Conservation (phyloP, 306 rosid genomes). For the Sindora glabra region DNA sequence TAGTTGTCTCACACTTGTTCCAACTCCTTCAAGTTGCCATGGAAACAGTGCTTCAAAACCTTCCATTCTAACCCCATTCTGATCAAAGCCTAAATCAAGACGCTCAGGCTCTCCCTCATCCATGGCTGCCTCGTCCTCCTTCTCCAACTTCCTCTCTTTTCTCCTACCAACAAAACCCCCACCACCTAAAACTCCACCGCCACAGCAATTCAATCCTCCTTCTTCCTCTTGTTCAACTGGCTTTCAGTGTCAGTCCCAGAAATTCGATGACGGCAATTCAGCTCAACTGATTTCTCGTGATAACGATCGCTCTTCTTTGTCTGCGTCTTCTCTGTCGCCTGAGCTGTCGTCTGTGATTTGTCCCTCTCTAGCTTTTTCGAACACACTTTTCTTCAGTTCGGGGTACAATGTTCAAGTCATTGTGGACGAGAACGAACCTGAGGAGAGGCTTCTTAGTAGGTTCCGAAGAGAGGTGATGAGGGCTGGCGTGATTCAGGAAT, state of each 20-base stretch:
- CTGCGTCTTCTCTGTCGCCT: neutral
- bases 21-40: too few species aligned
- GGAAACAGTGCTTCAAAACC: too few species aligned
- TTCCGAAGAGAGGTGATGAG: conserved; percentile 76
- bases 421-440: conserved; percentile 72
- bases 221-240: conserved; percentile 11
- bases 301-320: neutral
- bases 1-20: too few species aligned
- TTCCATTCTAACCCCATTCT: neutral
- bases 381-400: conserved; percentile 37
- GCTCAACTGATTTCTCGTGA: conserved; percentile 15
- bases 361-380: too few species aligned
- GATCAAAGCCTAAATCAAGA: neutral
- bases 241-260: conserved; percentile 24
- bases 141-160: conserved; percentile 54
- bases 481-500: conserved; percentile 82
- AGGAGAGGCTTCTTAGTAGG: conserved; percentile 64
- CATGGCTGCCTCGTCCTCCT: conserved; percentile 68
- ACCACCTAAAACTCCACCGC: conserved; percentile 26
- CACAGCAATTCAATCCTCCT: conserved; percentile 21
- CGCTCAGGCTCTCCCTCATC: neutral
- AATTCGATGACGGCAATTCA: conserved; percentile 8
- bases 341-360: too few species aligned
- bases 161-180: conserved; percentile 49
- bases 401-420: conserved; percentile 64